Conservation (phyloP, 2,329 filamentous ascomycete genomes). For the Ophiostoma novo-ulmi region DNA sequence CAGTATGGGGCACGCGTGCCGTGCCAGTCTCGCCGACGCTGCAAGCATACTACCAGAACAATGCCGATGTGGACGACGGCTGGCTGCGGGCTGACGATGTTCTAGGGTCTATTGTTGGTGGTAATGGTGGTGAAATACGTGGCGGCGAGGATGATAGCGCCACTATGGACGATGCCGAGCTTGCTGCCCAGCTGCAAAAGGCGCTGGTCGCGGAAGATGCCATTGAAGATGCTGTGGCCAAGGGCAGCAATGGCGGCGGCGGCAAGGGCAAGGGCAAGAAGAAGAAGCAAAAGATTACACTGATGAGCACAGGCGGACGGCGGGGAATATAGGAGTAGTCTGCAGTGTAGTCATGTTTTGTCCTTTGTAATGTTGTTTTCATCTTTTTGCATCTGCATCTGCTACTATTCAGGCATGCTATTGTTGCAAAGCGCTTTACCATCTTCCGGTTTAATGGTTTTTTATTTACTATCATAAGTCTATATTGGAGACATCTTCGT, state of each 20-base stretch:
- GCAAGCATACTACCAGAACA: slow-evolving; percentile 34
- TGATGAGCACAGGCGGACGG: slow-evolving; percentile 63
- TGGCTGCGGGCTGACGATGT: slow-evolving; percentile 20
- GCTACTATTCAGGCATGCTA: neutral
- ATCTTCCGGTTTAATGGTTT: neutral
- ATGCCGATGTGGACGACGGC: slow-evolving; percentile 52
- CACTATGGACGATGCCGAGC: slow-evolving; percentile 43
- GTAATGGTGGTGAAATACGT: neutral
- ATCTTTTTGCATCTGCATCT: neutral
- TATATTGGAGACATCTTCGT: too few relatives aligned
- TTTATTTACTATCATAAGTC: neutral
- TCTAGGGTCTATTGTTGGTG: slow-evolving; percentile 16
- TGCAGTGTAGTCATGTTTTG: neutral
- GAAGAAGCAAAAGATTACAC: slow-evolving; percentile 66
- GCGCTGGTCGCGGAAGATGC: slow-evolving; percentile 42
- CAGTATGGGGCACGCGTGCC: slow-evolving; percentile 86
- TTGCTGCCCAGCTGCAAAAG: slow-evolving; percentile 52
- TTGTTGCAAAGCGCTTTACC: too few relatives aligned
- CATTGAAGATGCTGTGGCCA: slow-evolving; percentile 32
- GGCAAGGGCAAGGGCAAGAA: slow-evolving; percentile 53
- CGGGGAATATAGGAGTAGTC: slow-evolving; percentile 35
- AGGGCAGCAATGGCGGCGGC: slow-evolving; percentile 27
- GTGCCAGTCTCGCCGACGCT: slow-evolving; percentile 57
- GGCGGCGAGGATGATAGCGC: slow-evolving; percentile 65
- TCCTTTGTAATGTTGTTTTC: neutral